A percentile compares a stretch with the other conserved stretches of the same genome.
These are phyloP conservation scores for Peronosclerospora sorghi DNA, from an alignment of 352 stramenopile species.

Conservation along the genomic window DNA sequence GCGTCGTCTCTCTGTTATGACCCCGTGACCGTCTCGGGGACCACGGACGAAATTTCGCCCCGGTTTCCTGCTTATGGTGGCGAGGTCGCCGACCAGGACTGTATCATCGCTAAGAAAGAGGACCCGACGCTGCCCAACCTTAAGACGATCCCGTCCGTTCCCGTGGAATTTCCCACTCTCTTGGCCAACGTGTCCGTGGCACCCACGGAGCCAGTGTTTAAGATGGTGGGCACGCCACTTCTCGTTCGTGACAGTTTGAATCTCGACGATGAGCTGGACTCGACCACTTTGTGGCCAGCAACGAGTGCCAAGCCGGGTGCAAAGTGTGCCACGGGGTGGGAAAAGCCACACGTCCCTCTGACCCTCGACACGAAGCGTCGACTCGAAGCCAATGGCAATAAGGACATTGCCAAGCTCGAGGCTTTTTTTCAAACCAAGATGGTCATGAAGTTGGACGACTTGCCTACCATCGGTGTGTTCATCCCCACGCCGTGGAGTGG, in stretches of 20 bases:
- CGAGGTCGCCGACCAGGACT: constrained; percentile 8
- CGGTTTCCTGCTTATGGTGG: constrained; percentile 5
- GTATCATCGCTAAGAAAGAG: constrained; percentile 1
- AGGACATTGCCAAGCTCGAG: constrained; percentile 17
- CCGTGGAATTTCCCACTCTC: constrained; percentile 6
- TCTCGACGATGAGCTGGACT: constrained; percentile 5
- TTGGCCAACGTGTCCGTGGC: constrained; percentile 9
- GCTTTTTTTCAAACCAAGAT: constrained; percentile 16
- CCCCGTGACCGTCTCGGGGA: constrained; percentile 2
- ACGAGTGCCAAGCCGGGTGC: neutral
- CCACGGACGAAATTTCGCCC: constrained; percentile 3
- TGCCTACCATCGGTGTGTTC: constrained; percentile 8
- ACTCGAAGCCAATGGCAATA: constrained; percentile 10
- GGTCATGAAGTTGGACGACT: constrained; percentile 15
- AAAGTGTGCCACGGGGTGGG: constrained; percentile 21
- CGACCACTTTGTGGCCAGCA: too few species aligned
- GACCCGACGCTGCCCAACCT: constrained; percentile 22
- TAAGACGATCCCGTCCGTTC: constrained; percentile 10
- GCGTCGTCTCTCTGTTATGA: constrained; percentile 13
- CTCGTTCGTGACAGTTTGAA: constrained; percentile 7
- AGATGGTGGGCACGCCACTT: constrained; percentile 13
- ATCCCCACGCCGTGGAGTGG: constrained; percentile 22
- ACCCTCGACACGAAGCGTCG: constrained; percentile 10
- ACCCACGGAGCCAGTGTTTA: constrained; percentile 9
- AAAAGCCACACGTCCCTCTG: constrained; percentile 6